Evolutionary conservation across 2,329 filamentous ascomycete species (phyloP).

Genomic region (Orbilia quercus): DNA sequence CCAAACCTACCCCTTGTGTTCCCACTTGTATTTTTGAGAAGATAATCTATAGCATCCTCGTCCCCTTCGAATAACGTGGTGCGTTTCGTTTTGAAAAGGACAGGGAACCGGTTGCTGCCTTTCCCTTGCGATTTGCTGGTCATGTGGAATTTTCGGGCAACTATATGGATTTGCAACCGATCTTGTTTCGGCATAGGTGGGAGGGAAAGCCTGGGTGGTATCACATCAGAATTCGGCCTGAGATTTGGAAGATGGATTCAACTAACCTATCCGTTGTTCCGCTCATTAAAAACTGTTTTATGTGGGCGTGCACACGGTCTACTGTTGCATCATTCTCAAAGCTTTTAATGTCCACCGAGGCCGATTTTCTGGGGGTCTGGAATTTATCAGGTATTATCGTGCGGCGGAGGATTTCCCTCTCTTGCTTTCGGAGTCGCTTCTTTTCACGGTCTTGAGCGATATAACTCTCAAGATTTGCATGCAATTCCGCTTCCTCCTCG

Average conservation of each 20-base stretch:
- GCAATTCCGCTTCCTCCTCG: slow-evolving; percentile 75
- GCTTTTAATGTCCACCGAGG: slow-evolving; percentile 71
- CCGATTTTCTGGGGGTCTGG: slow-evolving; percentile 64
- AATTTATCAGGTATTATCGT: slow-evolving; percentile 74
- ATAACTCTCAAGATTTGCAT: slow-evolving; percentile 69
- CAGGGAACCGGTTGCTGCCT: slow-evolving; percentile 77
- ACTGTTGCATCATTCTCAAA: slow-evolving; percentile 79
- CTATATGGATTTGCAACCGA: slow-evolving; percentile 81
- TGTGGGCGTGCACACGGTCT: slow-evolving; percentile 76
- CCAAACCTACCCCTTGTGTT: slow-evolving; percentile 68
- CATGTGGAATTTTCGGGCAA: slow-evolving; percentile 79
- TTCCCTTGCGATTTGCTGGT: slow-evolving; percentile 85
- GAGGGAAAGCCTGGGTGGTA: slow-evolving; percentile 71
- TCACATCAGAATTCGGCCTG: slow-evolving; percentile 9
- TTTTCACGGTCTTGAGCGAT: slow-evolving; percentile 77
- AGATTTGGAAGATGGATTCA: neutral
- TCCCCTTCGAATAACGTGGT: slow-evolving; percentile 71
- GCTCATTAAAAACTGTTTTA: slow-evolving; percentile 76
- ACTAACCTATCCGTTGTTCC: slow-evolving; percentile 70
- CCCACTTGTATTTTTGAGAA: slow-evolving; percentile 66
- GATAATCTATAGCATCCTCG: slow-evolving; percentile 68
- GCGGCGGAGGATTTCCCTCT: slow-evolving; percentile 75
- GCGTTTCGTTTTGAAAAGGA: slow-evolving; percentile 77
- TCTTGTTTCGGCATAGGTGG: slow-evolving; percentile 85
- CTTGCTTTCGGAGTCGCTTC: slow-evolving; percentile 76